A percentile compares a stretch with the other conserved stretches of the same genome.
Evolutionary conservation across 345 rosid genomes (phyloP).

Genomic region (Sisymbrium irio): DNA sequence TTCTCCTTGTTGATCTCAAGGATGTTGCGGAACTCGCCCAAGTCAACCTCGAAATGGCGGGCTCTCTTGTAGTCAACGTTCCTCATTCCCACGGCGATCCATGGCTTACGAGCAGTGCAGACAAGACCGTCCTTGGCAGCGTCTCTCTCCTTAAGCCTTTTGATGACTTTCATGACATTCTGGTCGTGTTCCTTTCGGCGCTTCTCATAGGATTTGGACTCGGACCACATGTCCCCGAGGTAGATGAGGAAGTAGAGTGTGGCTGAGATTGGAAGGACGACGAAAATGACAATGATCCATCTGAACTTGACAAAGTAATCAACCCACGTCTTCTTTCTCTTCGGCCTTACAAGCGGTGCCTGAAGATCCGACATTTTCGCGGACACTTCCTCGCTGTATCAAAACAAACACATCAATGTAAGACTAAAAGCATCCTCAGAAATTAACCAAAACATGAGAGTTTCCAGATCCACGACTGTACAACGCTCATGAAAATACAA

Average conservation of each 20-base stretch:
- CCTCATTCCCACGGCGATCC: constrained; percentile 99
- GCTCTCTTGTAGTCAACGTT: constrained; percentile 99
- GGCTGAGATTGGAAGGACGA: constrained; percentile 88
- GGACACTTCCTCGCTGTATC: constrained; percentile 32
- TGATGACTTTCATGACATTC: constrained; percentile 78
- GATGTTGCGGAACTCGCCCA: constrained; percentile 75
- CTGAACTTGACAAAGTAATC: constrained; percentile 84
- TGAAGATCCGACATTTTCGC: constrained; percentile 75
- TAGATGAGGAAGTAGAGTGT: constrained; percentile 76
- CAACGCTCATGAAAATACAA: not conserved
- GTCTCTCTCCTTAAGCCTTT: constrained; percentile 79
- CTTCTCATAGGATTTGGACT: constrained; percentile 76
- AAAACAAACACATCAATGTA: not conserved
- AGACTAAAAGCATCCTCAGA: constrained; percentile 1
- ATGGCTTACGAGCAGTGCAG: constrained; percentile 98
- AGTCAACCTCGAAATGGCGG: constrained; percentile 90
- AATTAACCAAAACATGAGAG: constrained; percentile 13
- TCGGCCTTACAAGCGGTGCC: constrained; percentile 69
- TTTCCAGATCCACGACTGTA: not conserved
- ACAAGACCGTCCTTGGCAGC: constrained; percentile 92
- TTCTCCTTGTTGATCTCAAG: constrained; percentile 79
- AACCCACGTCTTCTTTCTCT: constrained; percentile 83
- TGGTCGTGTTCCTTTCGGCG: constrained; percentile 93
- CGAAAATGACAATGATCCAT: constrained; percentile 88
- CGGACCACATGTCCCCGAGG: constrained; percentile 92